phyloP scores from a whole-genome alignment of 306 rosid species.

The Vigna hirtella region DNA sequence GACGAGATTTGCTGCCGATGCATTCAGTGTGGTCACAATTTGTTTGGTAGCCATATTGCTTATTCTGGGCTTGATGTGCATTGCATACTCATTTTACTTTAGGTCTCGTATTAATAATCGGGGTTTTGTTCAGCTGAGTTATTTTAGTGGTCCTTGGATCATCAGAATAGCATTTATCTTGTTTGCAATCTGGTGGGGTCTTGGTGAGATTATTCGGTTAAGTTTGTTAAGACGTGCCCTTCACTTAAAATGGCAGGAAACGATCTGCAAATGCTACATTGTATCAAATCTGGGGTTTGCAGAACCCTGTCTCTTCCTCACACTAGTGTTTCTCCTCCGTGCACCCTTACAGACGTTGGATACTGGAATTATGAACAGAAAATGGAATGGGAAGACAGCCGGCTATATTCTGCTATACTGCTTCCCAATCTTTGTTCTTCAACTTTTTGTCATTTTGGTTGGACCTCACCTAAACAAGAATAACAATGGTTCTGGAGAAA shows the following conservation, averaged over 20 bases:
- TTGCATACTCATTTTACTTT: constrained; percentile 83
- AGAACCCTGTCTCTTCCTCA: constrained; percentile 97
- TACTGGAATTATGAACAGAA: constrained; percentile 74
- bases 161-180: constrained; percentile 79
- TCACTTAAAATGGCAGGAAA: constrained; percentile 82
- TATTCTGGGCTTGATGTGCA: constrained; percentile 84
- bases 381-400: constrained; percentile 80
- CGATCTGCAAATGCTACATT: constrained; percentile 89
- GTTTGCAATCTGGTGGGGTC: constrained; percentile 93
- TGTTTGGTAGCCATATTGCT: constrained; percentile 84
- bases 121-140: constrained; percentile 72
- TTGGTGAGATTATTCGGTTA: constrained; percentile 83
- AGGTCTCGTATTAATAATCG: constrained; percentile 71
- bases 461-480: constrained; percentile 64
- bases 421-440: constrained; percentile 81
- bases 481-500: constrained; percentile 43
- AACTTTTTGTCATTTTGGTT: constrained; percentile 71
- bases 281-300: constrained; percentile 96
- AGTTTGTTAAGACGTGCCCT: constrained; percentile 66
- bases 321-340: constrained; percentile 87
- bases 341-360: constrained; percentile 83
- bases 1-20: constrained; percentile 94
- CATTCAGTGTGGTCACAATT: constrained; percentile 96
- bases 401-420: constrained; percentile 78
- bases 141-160: constrained; percentile 97